Evolutionary conservation across 202 grass and related monocot species (phyloP), one percentile per base, ranked within the genome.

Genomic region (Zizania palustris): DNA sequence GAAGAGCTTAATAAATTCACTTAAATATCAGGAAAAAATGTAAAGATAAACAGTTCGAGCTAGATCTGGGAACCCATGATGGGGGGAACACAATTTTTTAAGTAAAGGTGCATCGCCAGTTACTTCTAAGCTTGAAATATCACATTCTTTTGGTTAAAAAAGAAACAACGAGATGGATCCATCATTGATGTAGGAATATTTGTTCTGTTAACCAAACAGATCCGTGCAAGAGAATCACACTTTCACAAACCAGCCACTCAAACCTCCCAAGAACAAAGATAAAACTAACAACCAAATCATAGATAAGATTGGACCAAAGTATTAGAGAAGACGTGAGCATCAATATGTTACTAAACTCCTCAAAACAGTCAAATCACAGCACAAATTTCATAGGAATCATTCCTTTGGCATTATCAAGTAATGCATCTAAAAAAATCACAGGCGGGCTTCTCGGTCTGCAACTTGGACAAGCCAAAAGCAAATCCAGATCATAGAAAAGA

Each of bases 181-280:
- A 88, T 85, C 65, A 88, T 88, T 85, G 77, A 76, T 58, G 22
- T 73, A 76, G 21, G 84, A 66, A 84, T 65, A 42, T 85, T 67
- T 85, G 46, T 80, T 85, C 59, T 85, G 77, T 56, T 53, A 88
- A 80, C 72, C 77, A 60, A 65, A 53, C 77, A 85, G 77, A 85
- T 81, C 86, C 65, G 43, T 81, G 44, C 59, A 85, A 71, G 35
- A 68, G 75, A 74, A 79, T 74, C 33, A 44, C 45, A 72, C n/a
- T 33, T 49, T n/a, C 60, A 53, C 43, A 81, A 83, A 65, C 49
- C 65, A 88, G 76, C 39, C 75, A 80, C 75, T 85, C 44, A 11
- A 72, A 68, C 34, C 0, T 66, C 45, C 19, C 58, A 33, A 4
- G 57, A 80, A 20, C 56, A 80, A 53, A 75, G 61, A 67, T 58